Base-by-base conservation (phyloP, 2,329 filamentous ascomycete genomes). In the Orbilia oligospora region DNA sequence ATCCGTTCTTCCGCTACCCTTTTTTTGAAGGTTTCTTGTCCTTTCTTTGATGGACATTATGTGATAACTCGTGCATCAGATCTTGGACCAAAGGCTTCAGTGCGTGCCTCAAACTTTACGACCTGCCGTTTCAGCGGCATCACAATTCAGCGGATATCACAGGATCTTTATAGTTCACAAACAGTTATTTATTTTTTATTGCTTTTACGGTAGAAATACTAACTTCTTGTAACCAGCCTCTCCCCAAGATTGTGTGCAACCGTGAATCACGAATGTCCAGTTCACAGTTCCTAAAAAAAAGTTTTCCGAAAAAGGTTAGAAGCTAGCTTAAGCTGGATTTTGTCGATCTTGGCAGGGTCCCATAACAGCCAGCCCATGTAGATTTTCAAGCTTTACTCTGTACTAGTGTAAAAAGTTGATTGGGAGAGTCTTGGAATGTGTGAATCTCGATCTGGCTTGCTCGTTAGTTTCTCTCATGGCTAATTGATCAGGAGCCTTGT, bases 351-450 rank as follows among this genome's bases (percentile, higher is more conserved):
- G 58, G 38, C 38, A 18, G 12, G n/a, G 9, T 48, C 30, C 30
- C 1, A 38, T 10, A 14, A 38, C 22, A 0, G 5, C 27, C 33
- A 30, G 27, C 6, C 27, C 6, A n/a, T n/a, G 41, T n/a, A 33
- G 10, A n/a, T 53, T 22, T 8, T 18, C 22, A 53, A 41, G 30
- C n/a, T 16, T 46, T 30, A 8, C 3, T 30, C 30, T 30, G 4
- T 46, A 67, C 46, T 16, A 66, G 24, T n/a, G 53, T 48, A 12
- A 67, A 67, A 16, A 67, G 48, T 22, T 51, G 48, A 16, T 33
- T 22, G 48, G 64, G 20, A 44, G 30, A 9, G 44, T 46, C 49
- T 22, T 58, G 30, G n/a, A 38, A 16, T 10, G 65, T 33, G 10
- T 10, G 33, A 20, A 68, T 46, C 36, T 56, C 48, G 20, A 68